Evolutionary conservation across 169 alveolate genomes (phyloP).

Genomic region (Plasmodium inui): DNA sequence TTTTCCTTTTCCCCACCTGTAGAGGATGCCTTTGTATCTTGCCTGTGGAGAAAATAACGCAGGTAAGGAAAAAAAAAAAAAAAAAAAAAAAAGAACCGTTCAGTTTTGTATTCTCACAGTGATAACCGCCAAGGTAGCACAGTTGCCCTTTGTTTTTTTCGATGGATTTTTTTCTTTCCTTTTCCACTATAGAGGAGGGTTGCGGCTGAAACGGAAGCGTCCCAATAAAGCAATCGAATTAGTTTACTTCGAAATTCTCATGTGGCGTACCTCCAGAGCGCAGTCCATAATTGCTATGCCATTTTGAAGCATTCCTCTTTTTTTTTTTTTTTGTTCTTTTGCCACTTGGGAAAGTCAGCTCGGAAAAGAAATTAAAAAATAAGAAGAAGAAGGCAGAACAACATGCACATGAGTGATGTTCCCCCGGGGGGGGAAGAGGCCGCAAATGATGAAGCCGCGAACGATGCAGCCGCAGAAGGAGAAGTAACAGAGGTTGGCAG

Average conservation of each 20-base stretch:
- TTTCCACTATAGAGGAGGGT: no score
- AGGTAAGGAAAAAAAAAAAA: background rate
- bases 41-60: background rate
- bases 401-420: background rate
- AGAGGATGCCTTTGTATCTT: no score
- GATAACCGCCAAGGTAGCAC: background rate
- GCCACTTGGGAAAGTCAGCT: background rate
- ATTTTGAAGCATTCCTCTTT: background rate
- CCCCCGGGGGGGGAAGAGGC: background rate
- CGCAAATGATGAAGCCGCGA: no score
- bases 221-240: background rate
- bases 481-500: background rate
- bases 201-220: background rate
- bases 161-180: background rate
- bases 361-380: background rate
- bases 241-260: background rate
- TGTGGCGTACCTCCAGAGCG: background rate
- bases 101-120: background rate
- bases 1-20: no score
- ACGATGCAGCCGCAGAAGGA: background rate
- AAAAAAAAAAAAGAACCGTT: conserved; percentile 19
- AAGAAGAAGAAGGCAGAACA: background rate
- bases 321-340: background rate
- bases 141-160: background rate
- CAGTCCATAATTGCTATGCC: background rate